Percentiles rank a stretch among this genome's conserved stretches.
Evolutionary conservation across 495 filamentous ascomycete species (phyloP).

Genomic region (Penicillium cinerascens): DNA sequence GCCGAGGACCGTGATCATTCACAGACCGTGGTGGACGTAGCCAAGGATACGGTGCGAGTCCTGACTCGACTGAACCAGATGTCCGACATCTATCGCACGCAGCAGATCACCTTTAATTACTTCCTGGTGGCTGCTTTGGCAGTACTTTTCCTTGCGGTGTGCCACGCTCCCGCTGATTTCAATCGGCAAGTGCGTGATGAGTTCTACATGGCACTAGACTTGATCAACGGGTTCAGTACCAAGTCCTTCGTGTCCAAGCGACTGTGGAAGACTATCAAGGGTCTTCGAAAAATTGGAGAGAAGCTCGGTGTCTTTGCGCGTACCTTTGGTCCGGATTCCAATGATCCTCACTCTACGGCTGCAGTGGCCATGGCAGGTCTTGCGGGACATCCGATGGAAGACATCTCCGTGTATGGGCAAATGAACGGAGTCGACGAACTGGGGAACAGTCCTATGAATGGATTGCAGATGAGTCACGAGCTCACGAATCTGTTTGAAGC

Average conservation of each 20-base stretch:
- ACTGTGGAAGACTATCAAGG: conserved; percentile 77
- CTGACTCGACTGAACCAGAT: conserved; percentile 72
- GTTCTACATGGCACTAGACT: conserved; percentile 81
- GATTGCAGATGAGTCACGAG: conserved; percentile 60
- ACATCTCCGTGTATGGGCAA: conserved; percentile 52
- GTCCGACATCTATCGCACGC: conserved; percentile 74
- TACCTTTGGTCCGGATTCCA: conserved; percentile 36
- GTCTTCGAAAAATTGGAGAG: conserved; percentile 74
- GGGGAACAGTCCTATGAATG: conserved; percentile 59
- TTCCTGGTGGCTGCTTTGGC: conserved; percentile 79
- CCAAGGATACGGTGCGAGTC: conserved; percentile 75
- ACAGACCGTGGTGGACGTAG: conserved; percentile 68
- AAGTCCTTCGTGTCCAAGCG: conserved; percentile 74
- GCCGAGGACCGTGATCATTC: conserved; percentile 64
- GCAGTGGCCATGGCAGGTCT: conserved; percentile 73
- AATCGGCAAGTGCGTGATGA: conserved; percentile 70
- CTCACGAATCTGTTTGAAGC: conserved; percentile 69
- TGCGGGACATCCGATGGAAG: conserved; percentile 64
- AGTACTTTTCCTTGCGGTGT: conserved; percentile 78
- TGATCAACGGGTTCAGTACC: conserved; percentile 76
- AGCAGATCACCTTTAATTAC: conserved; percentile 83
- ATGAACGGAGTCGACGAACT: conserved; percentile 44
- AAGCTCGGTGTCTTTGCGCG: conserved; percentile 65
- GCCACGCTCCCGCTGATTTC: conserved; percentile 76
- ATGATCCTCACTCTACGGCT: conserved; percentile 61